A percentile compares a stretch with the other conserved stretches of the same genome.
These are phyloP conservation scores for Geum urbanum DNA, from an alignment of 306 rosid species.

Conservation along the genomic window DNA sequence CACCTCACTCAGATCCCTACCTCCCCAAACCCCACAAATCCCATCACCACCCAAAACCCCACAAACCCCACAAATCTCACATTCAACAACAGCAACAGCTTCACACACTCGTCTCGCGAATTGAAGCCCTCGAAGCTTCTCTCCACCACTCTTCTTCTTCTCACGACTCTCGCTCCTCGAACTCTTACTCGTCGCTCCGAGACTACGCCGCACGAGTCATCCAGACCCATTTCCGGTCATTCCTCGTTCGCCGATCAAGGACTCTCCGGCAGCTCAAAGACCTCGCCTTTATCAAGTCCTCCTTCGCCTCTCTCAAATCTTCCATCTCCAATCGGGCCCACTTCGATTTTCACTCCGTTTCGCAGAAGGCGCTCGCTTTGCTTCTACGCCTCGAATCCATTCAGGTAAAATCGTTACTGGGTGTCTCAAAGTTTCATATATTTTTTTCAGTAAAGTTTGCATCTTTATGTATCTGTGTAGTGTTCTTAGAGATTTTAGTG, in stretches of 20 bases:
- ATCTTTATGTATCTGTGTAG: background rate
- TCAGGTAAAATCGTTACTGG: conserved; percentile 45
- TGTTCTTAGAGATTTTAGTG: background rate
- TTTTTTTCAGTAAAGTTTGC: background rate
- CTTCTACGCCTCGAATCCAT: conserved; percentile 68
- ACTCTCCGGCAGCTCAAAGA: conserved; percentile 75
- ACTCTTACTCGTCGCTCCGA: conserved; percentile 43
- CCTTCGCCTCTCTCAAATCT: conserved; percentile 51
- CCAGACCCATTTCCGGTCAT: conserved; percentile 79
- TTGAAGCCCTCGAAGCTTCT: conserved; percentile 84
- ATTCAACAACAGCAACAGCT: conserved; percentile 1
- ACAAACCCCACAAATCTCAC: too few species aligned
- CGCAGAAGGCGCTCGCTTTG: conserved; percentile 54
- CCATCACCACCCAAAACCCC: conserved; percentile 21
- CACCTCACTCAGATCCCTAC: conserved; percentile 18
- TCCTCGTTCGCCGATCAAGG: conserved; percentile 81
- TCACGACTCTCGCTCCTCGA: background rate
- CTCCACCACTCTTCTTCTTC: conserved; percentile 30
- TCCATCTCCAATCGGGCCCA: conserved; percentile 35
- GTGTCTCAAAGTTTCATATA: background rate
- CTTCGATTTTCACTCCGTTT: conserved; percentile 46
- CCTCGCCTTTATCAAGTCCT: conserved; percentile 66
- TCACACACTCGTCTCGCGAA: conserved; percentile 43
- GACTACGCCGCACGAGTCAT: conserved; percentile 65
- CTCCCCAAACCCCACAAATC: conserved; percentile 20